These are phyloP conservation scores for Penicillium canescens DNA, from an alignment of 495 filamentous ascomycete genomes.

Conservation along the genomic window DNA sequence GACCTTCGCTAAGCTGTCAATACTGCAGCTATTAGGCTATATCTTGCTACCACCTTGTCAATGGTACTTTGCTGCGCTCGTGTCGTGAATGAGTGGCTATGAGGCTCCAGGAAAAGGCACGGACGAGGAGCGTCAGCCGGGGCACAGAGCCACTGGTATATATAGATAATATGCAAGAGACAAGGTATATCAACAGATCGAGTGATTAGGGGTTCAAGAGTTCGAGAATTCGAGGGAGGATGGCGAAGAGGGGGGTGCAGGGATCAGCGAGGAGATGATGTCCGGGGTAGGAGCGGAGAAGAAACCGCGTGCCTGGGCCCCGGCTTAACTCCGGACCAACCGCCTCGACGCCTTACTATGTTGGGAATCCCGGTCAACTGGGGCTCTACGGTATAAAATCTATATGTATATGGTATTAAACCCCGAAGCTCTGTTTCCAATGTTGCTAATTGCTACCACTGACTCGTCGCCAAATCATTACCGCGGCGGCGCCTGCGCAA, in stretches of 20 bases:
- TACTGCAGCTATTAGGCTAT: background rate
- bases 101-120: background rate
- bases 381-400: background rate
- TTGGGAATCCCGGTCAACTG: background rate
- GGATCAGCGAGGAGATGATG: slow-evolving; percentile 22
- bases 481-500: slow-evolving; percentile 77
- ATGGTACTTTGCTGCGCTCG: too few species aligned
- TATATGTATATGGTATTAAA: background rate
- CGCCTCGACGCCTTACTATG: background rate
- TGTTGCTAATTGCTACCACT: slow-evolving; percentile 32
- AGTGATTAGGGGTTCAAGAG: background rate
- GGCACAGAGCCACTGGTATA: background rate
- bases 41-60: background rate
- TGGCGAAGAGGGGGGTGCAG: slow-evolving; percentile 6
- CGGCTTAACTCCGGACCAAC: slow-evolving; percentile 22
- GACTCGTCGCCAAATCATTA: slow-evolving; percentile 69
- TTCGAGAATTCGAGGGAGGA: background rate
- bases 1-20: background rate
- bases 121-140: background rate
- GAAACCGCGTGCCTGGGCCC: slow-evolving; percentile 30
- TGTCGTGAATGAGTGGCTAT: background rate
- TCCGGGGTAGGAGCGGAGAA: slow-evolving; percentile 33
- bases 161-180: background rate
- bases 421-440: too few species aligned
- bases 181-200: background rate